These are phyloP conservation scores for Diplodia sapinea DNA, from an alignment of 2,329 filamentous ascomycete species.

Conservation along the genomic window DNA sequence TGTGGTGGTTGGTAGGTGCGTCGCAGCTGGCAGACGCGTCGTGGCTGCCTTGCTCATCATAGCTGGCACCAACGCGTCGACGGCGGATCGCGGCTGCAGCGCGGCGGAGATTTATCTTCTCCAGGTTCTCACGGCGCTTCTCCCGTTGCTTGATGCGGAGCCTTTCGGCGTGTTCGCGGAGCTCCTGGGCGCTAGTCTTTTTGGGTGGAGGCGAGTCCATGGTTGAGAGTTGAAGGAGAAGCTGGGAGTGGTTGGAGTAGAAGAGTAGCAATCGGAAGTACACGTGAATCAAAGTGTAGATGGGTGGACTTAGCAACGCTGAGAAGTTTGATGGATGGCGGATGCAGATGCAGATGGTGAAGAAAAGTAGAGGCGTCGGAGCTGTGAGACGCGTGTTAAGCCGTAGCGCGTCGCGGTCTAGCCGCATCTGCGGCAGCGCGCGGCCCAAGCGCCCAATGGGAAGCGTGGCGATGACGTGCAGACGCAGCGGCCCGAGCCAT, in stretches of 20 bases:
- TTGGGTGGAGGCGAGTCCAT: background rate
- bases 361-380: slow-evolving; percentile 2
- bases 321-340: slow-evolving; percentile 1
- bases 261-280: slow-evolving; percentile 32
- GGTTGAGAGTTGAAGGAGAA: background rate
- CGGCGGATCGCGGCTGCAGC: background rate
- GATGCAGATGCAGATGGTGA: slow-evolving; percentile 7
- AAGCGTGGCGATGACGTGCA: background rate
- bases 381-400: slow-evolving; percentile 7
- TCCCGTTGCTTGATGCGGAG: background rate
- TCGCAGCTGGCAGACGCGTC: background rate
- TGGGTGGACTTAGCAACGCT: background rate
- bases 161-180: background rate
- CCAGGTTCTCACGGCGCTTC: background rate
- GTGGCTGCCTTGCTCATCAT: background rate
- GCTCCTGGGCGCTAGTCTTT: background rate
- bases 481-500: background rate
- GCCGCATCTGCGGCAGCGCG: background rate
- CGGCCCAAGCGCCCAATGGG: background rate
- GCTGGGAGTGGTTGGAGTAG: slow-evolving; percentile 24
- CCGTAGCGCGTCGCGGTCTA: slow-evolving; percentile 10
- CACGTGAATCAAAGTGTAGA: slow-evolving; percentile 1
- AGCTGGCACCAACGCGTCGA: background rate
- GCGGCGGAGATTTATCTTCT: background rate
- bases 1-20: background rate